Conservation (phyloP, 1,284 basidiomycete species). For the Xerocomus minutiporus region DNA sequence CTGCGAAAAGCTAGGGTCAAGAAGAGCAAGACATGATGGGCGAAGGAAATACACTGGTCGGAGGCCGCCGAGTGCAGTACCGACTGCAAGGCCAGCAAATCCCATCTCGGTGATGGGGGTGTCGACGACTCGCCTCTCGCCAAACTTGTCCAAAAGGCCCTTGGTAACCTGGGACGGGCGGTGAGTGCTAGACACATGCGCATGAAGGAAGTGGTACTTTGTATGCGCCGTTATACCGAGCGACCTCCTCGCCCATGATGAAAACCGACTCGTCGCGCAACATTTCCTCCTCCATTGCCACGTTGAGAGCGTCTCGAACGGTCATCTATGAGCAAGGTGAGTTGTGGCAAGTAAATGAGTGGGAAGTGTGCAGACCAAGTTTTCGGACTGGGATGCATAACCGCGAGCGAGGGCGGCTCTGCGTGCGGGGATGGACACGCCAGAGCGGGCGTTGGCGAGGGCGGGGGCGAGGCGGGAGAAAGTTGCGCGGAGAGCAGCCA, state of each 20-base stretch:
- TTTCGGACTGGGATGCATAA: conserved; percentile 61
- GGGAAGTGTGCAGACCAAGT: conserved; percentile 43
- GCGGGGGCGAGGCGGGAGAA: conserved; percentile 62
- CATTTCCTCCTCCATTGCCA: conserved; percentile 99
- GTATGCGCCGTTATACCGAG: conserved; percentile 99
- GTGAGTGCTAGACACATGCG: conserved; percentile 7
- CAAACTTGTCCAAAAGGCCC: conserved; percentile 98
- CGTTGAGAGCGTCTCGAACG: conserved; percentile 95
- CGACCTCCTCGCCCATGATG: conserved; percentile 97
- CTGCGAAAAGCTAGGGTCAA: conserved; percentile 35
- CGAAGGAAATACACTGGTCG: conserved; percentile 70
- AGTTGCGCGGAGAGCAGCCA: conserved; percentile 62
- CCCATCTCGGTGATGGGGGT: conserved; percentile 99
- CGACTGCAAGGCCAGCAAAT: conserved; percentile 95
- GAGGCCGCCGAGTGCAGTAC: conserved; percentile 90
- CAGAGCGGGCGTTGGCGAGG: conserved; percentile 43
- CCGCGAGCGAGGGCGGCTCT: conserved; percentile 46
- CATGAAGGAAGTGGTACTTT: conserved; percentile 56
- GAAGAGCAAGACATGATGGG: conserved; percentile 1
- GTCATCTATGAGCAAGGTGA: conserved; percentile 67
- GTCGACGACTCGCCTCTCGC: conserved; percentile 97
- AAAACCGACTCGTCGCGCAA: conserved; percentile 92
- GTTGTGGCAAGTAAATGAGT: conserved; percentile 2
- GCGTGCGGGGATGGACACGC: conserved; percentile 37
- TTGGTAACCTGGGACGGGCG: conserved; percentile 74